Evolutionary conservation across 352 stramenopile species (phyloP), one percentile per base, ranked within the genome.

Genomic region (Phytopythium montanum): DNA sequence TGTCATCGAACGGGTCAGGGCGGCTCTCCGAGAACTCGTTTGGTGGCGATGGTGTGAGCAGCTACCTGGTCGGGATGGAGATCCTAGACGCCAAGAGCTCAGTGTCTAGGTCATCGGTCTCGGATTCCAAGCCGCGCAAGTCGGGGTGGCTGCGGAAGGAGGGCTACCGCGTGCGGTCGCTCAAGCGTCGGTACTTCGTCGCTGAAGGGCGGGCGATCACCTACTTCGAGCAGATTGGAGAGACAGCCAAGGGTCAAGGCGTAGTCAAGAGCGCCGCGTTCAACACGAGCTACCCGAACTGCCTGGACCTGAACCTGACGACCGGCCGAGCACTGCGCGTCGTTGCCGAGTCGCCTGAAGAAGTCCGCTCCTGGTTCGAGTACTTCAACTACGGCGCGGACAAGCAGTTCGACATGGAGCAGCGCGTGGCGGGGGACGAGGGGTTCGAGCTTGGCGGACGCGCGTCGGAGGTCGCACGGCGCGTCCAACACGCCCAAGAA

Each of bases 71-170:
- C 13, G 52, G 52, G 0, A 29, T 58, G 16, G 52, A 58, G 5
- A 55, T 29, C n/a, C 23, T 33, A 21, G 31, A 41, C 48, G 49
- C 18, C 14, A 46, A 13, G 25, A 7, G 19, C 21, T 50, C 31
- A 34, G 38, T 14, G 36, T 23, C 23, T 23, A 12, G 23, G 2
- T 31, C 44, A 16, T 51, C 44, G 3, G 10, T 33, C 10, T 51
- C 44, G 9, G 57, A 54, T 2, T 44, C 39, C n/a, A 44, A 58
- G 8, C 54, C 66, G 13, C 69, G 68, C 28, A 90, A 90, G 51
- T 78, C 69, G n/a, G 85, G 85, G 19, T 92, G 85, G 82, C 60
- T 94, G 53, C 77, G 75, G 38, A 94, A 94, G 62, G 81, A 94
- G 76, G 85, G 85, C 36, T 71, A 83, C 10, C 61, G 72, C 44